Conservation (phyloP, 2,329 filamentous ascomycete genomes). For the Cercospora sp. region DNA sequence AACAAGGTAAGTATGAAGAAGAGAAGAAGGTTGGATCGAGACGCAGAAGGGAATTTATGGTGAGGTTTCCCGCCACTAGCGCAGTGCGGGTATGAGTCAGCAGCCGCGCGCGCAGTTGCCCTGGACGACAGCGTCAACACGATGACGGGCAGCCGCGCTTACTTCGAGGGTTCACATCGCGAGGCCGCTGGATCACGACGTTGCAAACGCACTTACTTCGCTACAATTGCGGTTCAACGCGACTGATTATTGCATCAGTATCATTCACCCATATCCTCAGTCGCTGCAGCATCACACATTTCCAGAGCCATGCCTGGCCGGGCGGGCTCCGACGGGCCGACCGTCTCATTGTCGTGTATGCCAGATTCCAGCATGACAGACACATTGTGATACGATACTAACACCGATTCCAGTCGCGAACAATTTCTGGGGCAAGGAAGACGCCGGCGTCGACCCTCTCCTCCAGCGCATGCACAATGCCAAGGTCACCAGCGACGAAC, state of each 20-base stretch:
- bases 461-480: constrained; percentile 92
- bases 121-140: background rate
- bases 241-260: background rate
- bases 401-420: constrained; percentile 73
- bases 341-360: constrained; percentile 43
- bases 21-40: too few relatives aligned
- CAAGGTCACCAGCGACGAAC: constrained; percentile 91
- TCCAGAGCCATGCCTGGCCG: constrained; percentile 37
- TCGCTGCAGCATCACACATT: constrained; percentile 5
- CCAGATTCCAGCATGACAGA: too few relatives aligned
- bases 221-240: constrained; percentile 8
- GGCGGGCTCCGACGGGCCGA: constrained; percentile 38
- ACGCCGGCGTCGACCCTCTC: constrained; percentile 88
- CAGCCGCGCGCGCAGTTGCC: background rate
- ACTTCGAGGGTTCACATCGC: background rate
- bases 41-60: too few relatives aligned
- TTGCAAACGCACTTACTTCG: constrained; percentile 14
- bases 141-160: background rate
- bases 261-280: background rate
- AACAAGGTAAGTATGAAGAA: too few relatives aligned
- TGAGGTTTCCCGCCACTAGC: too few relatives aligned
- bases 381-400: constrained; percentile 32
- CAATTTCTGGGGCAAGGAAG: constrained; percentile 99
- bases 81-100: background rate
- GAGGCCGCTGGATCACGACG: constrained; percentile 7